phyloP scores from a whole-genome alignment of 306 rosid genomes.

The Luffa acutangula region DNA sequence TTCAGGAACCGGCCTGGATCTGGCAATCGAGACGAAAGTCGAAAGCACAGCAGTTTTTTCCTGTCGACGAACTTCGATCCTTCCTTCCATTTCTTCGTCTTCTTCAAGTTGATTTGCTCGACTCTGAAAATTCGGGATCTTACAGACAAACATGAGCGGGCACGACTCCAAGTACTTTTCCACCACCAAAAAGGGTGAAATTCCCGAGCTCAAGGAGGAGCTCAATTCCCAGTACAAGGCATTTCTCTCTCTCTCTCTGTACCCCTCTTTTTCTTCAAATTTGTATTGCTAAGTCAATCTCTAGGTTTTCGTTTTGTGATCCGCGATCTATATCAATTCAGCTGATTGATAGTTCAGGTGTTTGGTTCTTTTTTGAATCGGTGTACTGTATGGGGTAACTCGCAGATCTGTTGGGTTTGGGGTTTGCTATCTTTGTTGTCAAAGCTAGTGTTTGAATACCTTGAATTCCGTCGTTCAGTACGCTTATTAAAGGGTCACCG shows the following conservation, averaged over 20 bases:
- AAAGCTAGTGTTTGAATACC: not conserved
- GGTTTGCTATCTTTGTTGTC: not conserved
- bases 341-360: not conserved
- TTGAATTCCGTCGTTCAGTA: not conserved
- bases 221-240: conserved; percentile 99
- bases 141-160: conserved; percentile 56
- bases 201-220: conserved; percentile 99
- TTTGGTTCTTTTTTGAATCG: not conserved
- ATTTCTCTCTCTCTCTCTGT: conserved; percentile 13
- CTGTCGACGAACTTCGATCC: not conserved
- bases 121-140: conserved; percentile 11
- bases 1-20: conserved; percentile 6
- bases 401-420: conserved; percentile 22
- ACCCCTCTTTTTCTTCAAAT: not conserved
- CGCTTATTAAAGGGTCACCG: not conserved
- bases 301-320: not conserved
- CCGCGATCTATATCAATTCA: conserved; percentile 19
- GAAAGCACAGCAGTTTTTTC: not conserved
- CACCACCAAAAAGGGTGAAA: conserved; percentile 98
- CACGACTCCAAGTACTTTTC: conserved; percentile 99
- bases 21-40: not conserved
- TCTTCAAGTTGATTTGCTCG: not conserved
- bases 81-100: not conserved
- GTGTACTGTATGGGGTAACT: not conserved
- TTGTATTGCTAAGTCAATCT: not conserved